Evolutionary conservation across 371 early-diverging fungal species (phyloP).

Genomic region (Zopfochytrium polystomum): DNA sequence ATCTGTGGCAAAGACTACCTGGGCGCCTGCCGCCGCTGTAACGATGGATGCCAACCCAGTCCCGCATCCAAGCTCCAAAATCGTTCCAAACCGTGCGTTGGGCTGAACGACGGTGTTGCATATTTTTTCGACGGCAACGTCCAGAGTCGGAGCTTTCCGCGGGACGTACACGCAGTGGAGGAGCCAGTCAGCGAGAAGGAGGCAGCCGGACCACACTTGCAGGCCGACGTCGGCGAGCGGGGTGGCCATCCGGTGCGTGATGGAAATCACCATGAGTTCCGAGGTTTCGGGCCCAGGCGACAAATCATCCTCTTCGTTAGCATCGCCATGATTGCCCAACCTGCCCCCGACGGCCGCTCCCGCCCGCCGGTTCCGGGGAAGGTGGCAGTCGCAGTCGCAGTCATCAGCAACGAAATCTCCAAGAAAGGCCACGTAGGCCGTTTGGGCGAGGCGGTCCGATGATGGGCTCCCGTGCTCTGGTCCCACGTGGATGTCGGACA

Average conservation of each 20-base stretch:
- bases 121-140: constrained; percentile 1
- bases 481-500: constrained; percentile 2
- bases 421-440: neutral
- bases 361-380: too few species aligned
- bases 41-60: constrained; percentile 27
- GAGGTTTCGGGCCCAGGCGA: neutral
- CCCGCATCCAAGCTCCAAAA: constrained; percentile 36
- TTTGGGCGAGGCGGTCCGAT: neutral
- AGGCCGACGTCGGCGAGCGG: constrained; percentile 24
- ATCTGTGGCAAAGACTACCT: constrained; percentile 30
- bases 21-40: constrained; percentile 6
- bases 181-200: constrained; percentile 30
- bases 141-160: constrained; percentile 1
- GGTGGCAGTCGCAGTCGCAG: neutral
- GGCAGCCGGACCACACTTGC: constrained; percentile 36
- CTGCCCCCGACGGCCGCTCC: neutral
- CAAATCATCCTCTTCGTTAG: neutral
- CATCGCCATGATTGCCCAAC: neutral
- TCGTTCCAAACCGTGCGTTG: too few species aligned
- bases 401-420: neutral
- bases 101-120: constrained; percentile 3
- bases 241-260: constrained; percentile 24
- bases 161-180: constrained; percentile 7
- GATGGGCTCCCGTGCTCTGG: neutral
- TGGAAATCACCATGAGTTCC: too few species aligned